Evolutionary conservation across 305 asterid genomes (phyloP), one percentile per base, ranked within the genome.

Genomic region (Stenogyne calaminthoides): DNA sequence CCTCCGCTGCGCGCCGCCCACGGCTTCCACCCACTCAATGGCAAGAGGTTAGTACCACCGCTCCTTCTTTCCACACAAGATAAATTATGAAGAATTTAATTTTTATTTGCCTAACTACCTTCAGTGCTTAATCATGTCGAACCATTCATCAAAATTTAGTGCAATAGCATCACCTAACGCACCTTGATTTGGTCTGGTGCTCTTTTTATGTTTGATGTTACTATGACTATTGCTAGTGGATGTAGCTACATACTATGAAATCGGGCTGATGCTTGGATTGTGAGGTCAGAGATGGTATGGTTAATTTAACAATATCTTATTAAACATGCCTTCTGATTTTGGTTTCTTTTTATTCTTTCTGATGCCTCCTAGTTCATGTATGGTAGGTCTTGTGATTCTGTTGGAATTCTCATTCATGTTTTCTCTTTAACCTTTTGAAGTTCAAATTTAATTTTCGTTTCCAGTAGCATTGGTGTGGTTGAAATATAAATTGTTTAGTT

Each of bases 321-420:
- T 64, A 16, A 67, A n/a, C 75, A 32, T 54, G 59, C 69, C 60
- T 61, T 80, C 18, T 32, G 64, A 47, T 80, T 78, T 56, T 51
- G 55, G 52, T 80, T 62, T 64, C 36, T 69, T 49, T 57, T 70
- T 69, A n/a, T 75, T 62, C 29, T 7, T 67, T 80, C 90, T 88
- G 88, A 85, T 88, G 62, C 59, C 82, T 83, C 83, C 74, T 62
- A 84, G 89, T 77, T 84, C 78, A 71, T 83, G 76, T 77, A 71
- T 82, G 89, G 81, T 90, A 89, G 93, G 91, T 83, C 80, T 58
- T 80, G 71, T 78, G 76, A 71, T 80, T 82, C 70, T 78, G 81
- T 77, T 73, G 77, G 85, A 77, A 70, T 72, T 67, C 39, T 74
- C 65, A 64, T 75, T 73, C 76, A 37, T 75, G 70, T 64, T 71